Conservation (phyloP, 1,139 yeast species). For the Blastobotrys serpentis region DNA sequence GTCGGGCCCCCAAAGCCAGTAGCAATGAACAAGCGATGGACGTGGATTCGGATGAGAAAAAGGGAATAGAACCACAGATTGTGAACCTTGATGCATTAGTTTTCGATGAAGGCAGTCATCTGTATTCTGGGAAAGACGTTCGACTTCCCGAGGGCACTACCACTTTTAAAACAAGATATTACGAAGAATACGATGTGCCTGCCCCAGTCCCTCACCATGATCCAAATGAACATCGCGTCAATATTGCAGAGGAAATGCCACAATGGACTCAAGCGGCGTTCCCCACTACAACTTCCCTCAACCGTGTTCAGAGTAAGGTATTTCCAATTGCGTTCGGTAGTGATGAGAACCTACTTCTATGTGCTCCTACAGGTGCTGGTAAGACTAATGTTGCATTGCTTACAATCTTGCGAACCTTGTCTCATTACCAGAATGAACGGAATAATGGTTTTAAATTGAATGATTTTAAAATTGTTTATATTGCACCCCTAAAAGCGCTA, state of each 20-base stretch:
- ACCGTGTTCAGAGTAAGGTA: constrained; percentile 80
- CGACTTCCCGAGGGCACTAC: constrained; percentile 80
- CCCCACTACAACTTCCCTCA: constrained; percentile 58
- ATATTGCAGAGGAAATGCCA: constrained; percentile 61
- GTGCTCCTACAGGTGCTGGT: constrained; percentile 99
- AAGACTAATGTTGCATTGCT: constrained; percentile 94
- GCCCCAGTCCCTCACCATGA: constrained; percentile 52
- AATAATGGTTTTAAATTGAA: constrained; percentile 52
- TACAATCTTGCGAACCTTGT: constrained; percentile 62
- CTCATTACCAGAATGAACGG: constrained; percentile 48
- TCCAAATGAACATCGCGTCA: constrained; percentile 51
- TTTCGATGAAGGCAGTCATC: constrained; percentile 71
- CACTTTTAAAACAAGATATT: constrained; percentile 66
- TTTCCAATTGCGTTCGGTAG: constrained; percentile 71
- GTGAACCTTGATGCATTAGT: constrained; percentile 63
- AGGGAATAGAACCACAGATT: constrained; percentile 46
- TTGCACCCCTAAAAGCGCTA: constrained; percentile 92
- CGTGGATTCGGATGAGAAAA: constrained; percentile 20
- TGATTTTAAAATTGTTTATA: constrained; percentile 76
- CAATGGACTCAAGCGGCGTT: constrained; percentile 80
- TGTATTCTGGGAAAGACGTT: constrained; percentile 65
- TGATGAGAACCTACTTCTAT: constrained; percentile 72
- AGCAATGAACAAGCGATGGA: constrained; percentile 40
- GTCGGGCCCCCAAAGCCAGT: constrained; percentile 28
- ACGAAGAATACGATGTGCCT: constrained; percentile 89